Base-by-base conservation (phyloP, 495 filamentous ascomycete genomes). In the Elasticomyces elasticus region DNA sequence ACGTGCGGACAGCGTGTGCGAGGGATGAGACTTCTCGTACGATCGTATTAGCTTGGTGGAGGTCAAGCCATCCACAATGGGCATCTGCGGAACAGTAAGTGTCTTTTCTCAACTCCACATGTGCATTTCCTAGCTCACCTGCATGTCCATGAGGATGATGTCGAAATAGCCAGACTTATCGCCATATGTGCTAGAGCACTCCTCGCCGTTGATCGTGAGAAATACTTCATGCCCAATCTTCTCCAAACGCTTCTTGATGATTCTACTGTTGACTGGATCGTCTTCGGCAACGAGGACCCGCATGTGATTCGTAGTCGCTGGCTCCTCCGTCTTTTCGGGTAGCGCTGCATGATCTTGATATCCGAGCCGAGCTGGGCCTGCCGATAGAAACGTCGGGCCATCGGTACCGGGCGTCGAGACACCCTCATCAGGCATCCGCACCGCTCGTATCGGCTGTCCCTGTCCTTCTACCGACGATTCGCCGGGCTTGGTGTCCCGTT, bases 131-230 rank as follows among this genome's bases (percentile, higher is more conserved):
- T 22, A 28, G 69, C 75, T 62, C 61, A 87, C 87, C 75, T 95
- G 89, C 71, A 95, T 89, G 64, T 97, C 91, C 91, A 97, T 97
- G 62, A 97, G 73, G 17, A 97, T 74, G n/a, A 90, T 81, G 67
- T 97, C 89, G 60, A 83, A 94, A 15, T 51, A 65, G 38, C 61
- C 62, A 1, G 78, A 72, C 41, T 78, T 75, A 20, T 83, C 80
- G 24, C 66, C 71, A 62, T 87, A 91, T 5, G 77, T 71, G 42
- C 74, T 73, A 0, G 86, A 86, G 62, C 91, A 97, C 55, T 90
- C 88, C 64, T 94, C 83, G 1, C 91, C 91, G 61, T 97, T 95
- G 17, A 84, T 71, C 0, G 88, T 89, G 38, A 89, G 69, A 13
- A 74, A 67, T 0, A 94, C 84, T 15, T 75, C 71, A 62, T 95